Conservation (phyloP, 352 stramenopile genomes). For the Phytophthora colocasiae region DNA sequence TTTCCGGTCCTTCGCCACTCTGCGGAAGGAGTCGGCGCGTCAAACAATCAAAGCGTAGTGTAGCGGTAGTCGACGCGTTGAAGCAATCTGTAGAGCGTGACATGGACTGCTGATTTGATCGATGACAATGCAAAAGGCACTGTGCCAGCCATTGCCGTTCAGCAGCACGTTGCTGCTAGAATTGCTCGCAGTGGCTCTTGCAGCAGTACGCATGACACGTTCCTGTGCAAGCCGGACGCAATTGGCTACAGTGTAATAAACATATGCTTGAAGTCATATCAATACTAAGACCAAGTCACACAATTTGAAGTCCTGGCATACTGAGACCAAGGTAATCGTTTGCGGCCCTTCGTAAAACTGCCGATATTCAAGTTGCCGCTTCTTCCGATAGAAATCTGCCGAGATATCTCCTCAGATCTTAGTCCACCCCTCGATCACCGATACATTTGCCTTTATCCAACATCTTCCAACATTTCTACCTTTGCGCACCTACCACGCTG, state of each 20-base stretch:
- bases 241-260: conserved; percentile 19
- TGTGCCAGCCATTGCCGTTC: too few species aligned
- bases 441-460: conserved; percentile 5
- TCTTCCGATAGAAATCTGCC: conserved; percentile 8
- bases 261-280: conserved; percentile 20
- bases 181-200: too few species aligned
- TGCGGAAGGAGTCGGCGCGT: conserved; percentile 13
- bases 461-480: conserved; percentile 6
- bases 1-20: conserved; percentile 19
- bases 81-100: too few species aligned
- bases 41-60: conserved; percentile 2
- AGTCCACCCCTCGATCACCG: conserved; percentile 1
- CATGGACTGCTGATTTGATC: not conserved
- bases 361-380: conserved; percentile 25
- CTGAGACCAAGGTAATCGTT: conserved; percentile 3
- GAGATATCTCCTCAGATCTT: not conserved
- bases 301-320: conserved; percentile 2
- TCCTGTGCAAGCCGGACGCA: conserved; percentile 7
- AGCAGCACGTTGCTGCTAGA: too few species aligned
- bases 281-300: conserved; percentile 17
- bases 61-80: too few species aligned
- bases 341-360: not conserved
- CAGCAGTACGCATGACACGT: conserved; percentile 5
- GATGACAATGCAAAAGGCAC: not conserved
- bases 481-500: conserved; percentile 1